Base-by-base conservation (phyloP, 805 yeast genomes). In the Kuraishia floccosa region DNA sequence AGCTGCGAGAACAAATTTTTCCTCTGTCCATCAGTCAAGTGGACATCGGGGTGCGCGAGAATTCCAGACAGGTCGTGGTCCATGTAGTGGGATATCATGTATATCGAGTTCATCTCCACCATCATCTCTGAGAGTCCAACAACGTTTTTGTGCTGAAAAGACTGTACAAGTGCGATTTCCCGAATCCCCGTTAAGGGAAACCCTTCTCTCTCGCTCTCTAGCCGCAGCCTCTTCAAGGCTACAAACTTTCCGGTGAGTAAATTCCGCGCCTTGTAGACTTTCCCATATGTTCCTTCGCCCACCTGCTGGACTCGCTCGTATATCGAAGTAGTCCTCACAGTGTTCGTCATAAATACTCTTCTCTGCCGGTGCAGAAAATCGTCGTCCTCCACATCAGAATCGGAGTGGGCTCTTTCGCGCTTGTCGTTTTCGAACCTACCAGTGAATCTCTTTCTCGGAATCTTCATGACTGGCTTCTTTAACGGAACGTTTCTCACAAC, bases 281-380 rank as follows among this genome's bases (percentile, higher is more conserved):
- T 86, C 13, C 98, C 98, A 52, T 91, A 91, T 0, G 97, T 91
- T 7, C 98, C 98, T 55, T 91, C 97, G n/a, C 98, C 98, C 4
- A 91, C 97, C 49, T 91, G 97, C 25, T 72, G 66, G 1, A 83
- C 72, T 33, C 87, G 62, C 39, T 78, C 77, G 50, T 80, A 85
- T 2, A 69, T 49, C 9, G 65, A 64, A 2, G 15, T 19, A n/a
- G 18, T 4, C 18, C 25, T 15, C 5, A 34, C 32, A 7, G 36
- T 28, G 10, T 33, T 35, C 27, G 36, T 38, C 52, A 49, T 46
- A 30, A 45, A 47, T 4, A 33, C 31, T 13, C 16, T 25, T n/a
- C 22, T 19, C 22, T 17, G 20, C 27, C 28, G 16, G 14, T 14
- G 23, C 17, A 24, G 24, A 24, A 29, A 24, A 6, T 20, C 25